These are phyloP conservation scores for Vigna angularis DNA, from an alignment of 306 rosid genomes.

Conservation along the genomic window DNA sequence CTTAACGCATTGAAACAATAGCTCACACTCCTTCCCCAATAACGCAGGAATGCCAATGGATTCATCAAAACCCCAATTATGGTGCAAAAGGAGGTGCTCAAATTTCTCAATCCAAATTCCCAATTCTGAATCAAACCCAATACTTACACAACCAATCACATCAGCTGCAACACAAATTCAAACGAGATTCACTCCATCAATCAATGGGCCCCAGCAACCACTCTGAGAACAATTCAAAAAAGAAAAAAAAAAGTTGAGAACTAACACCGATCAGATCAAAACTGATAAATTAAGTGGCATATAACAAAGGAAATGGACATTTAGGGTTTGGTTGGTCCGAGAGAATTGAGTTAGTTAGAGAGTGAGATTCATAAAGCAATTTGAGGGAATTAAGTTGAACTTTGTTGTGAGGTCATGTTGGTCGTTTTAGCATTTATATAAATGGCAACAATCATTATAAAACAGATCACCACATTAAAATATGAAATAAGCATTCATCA, in stretches of 20 bases:
- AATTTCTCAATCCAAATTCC: not conserved
- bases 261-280: conserved; percentile 55
- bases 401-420: conserved; percentile 38
- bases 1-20: conserved; percentile 57
- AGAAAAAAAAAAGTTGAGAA: conserved; percentile 7
- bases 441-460: not conserved
- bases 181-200: conserved; percentile 51
- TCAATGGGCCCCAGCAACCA: conserved; percentile 36
- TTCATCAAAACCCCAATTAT: conserved; percentile 35
- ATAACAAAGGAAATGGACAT: conserved; percentile 4
- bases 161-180: conserved; percentile 60
- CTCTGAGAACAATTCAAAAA: conserved; percentile 36
- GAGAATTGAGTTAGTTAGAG: conserved; percentile 42
- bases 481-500: not conserved
- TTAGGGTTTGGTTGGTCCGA: conserved; percentile 57
- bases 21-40: conserved; percentile 54
- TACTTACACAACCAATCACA: conserved; percentile 41
- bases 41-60: conserved; percentile 15
- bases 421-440: conserved; percentile 35
- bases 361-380: conserved; percentile 60
- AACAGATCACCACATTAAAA: conserved; percentile 16
- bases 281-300: conserved; percentile 1
- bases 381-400: conserved; percentile 44
- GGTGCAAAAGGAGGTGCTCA: not conserved
- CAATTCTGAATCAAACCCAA: conserved; percentile 37